Conservation (phyloP, 176 grass and related monocot species). For the Oryza glaberrima region DNA sequence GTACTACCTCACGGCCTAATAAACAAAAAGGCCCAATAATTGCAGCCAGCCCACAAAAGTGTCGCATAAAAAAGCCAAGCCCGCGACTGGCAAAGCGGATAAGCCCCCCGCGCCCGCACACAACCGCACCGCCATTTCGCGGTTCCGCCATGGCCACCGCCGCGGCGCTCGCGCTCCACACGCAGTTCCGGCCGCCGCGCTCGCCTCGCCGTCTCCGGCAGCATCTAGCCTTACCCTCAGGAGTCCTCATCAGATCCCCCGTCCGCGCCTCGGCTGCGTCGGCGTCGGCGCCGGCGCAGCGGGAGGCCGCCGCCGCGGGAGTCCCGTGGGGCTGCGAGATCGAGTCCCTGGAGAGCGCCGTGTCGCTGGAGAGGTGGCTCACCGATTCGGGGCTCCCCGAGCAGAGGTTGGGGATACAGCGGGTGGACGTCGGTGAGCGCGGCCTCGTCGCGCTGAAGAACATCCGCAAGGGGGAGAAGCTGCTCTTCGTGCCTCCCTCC, state of each 20-base stretch:
- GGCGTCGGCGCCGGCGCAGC: slow-evolving; percentile 38
- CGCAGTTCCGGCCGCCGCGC: slow-evolving; percentile 38
- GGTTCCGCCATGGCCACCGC: slow-evolving; percentile 50
- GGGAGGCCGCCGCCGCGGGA: slow-evolving; percentile 13
- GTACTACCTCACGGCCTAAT: not conserved
- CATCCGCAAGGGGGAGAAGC: slow-evolving; percentile 91
- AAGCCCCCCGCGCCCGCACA: slow-evolving; percentile 33
- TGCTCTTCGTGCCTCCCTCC: slow-evolving; percentile 93
- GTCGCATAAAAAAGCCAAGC: not conserved
- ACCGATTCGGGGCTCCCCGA: slow-evolving; percentile 73
- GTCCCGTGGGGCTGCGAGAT: slow-evolving; percentile 93
- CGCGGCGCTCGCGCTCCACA: slow-evolving; percentile 48
- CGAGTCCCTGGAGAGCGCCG: slow-evolving; percentile 86
- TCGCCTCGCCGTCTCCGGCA: slow-evolving; percentile 16
- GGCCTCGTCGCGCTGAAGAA: slow-evolving; percentile 92
- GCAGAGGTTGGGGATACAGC: slow-evolving; percentile 72
- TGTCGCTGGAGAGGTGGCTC: slow-evolving; percentile 79
- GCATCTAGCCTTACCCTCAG: not conserved
- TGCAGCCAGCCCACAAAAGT: not conserved
- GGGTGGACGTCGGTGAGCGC: slow-evolving; percentile 86
- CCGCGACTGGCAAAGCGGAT: slow-evolving; percentile 24
- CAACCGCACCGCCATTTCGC: slow-evolving; percentile 14
- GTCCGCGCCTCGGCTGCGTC: slow-evolving; percentile 36
- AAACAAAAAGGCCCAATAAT: too few species aligned
- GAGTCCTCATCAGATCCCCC: slow-evolving; percentile 1